A percentile compares a stretch with the other conserved stretches of the same genome.
Evolutionary conservation across 306 rosid species (phyloP).

Genomic region (Erythrophleum fordii): DNA sequence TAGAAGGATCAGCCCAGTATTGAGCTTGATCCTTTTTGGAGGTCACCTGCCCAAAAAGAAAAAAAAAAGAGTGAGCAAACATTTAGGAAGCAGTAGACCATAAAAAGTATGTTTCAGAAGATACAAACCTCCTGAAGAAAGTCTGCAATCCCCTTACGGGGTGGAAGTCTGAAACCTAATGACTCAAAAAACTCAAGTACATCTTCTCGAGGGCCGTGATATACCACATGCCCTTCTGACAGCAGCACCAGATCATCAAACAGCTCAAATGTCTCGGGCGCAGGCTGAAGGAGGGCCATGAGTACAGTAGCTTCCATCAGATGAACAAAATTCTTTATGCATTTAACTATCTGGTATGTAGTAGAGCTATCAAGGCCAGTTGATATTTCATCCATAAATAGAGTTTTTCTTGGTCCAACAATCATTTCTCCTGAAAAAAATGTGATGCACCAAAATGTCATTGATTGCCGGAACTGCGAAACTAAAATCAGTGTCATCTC

Average conservation of each 20-base stretch:
- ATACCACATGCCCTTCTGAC: conserved; percentile 76
- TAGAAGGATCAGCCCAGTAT: conserved; percentile 83
- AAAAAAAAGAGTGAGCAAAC: conserved; percentile 13
- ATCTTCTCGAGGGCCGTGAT: conserved; percentile 78
- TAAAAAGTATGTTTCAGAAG: neutral
- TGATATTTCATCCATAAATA: conserved; percentile 93
- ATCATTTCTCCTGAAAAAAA: conserved; percentile 76
- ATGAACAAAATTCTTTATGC: conserved; percentile 79
- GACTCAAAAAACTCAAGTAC: conserved; percentile 79
- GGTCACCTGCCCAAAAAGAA: conserved; percentile 64
- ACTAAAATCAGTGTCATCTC: conserved; percentile 12
- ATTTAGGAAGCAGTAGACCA: conserved; percentile 3
- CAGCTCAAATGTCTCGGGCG: conserved; percentile 88
- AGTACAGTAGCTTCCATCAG: conserved; percentile 81
- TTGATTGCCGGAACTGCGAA: conserved; percentile 1
- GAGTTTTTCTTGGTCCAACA: conserved; percentile 85
- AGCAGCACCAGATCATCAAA: conserved; percentile 82
- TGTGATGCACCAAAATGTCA: conserved; percentile 19
- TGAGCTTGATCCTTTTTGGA: conserved; percentile 92
- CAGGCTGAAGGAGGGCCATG: conserved; percentile 93
- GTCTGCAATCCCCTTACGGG: conserved; percentile 87
- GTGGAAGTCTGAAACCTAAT: conserved; percentile 73
- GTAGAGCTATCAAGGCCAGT: conserved; percentile 96
- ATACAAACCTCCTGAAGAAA: conserved; percentile 89
- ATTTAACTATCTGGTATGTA: conserved; percentile 83